Conservation (phyloP, 2,329 filamentous ascomycete species). For the Colletotrichum incanum region DNA sequence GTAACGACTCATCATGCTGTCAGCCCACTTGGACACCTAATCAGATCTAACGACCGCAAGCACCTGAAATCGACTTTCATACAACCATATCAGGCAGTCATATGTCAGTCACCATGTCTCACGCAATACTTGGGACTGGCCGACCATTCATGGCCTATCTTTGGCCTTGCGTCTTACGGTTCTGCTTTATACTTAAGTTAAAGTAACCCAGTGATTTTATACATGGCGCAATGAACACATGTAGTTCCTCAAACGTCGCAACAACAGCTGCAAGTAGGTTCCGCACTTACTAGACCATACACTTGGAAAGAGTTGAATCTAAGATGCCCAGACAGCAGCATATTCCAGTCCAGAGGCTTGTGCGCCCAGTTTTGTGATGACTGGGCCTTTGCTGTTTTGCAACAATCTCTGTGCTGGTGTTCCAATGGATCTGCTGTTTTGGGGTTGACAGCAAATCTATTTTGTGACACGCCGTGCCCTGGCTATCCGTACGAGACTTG, state of each 20-base stretch:
- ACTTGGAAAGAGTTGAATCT: not conserved
- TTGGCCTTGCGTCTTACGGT: not conserved
- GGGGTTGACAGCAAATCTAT: not conserved
- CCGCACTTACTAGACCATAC: not conserved
- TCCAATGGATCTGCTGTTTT: not conserved
- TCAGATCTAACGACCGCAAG: no score
- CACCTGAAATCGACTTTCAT: no score
- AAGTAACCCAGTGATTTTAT: not conserved
- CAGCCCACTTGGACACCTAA: no score
- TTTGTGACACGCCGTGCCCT: not conserved
- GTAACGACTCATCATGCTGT: no score
- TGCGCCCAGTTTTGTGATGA: not conserved
- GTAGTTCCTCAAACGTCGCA: not conserved
- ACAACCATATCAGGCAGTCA: no score
- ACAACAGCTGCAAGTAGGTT: constrained; percentile 3
- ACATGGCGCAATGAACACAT: not conserved
- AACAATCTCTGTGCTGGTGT: not conserved
- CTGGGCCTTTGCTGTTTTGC: constrained; percentile 6
- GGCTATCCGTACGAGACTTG: constrained; percentile 12
- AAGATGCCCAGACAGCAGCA: not conserved
- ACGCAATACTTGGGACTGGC: not conserved
- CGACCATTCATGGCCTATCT: not conserved
- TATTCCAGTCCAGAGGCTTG: constrained; percentile 4
- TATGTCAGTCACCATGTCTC: not conserved
- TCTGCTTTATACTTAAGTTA: not conserved